Evolutionary conservation across 1,284 basidiomycete species (phyloP).

Genomic region (Pyrrhoderma lamaoense): DNA sequence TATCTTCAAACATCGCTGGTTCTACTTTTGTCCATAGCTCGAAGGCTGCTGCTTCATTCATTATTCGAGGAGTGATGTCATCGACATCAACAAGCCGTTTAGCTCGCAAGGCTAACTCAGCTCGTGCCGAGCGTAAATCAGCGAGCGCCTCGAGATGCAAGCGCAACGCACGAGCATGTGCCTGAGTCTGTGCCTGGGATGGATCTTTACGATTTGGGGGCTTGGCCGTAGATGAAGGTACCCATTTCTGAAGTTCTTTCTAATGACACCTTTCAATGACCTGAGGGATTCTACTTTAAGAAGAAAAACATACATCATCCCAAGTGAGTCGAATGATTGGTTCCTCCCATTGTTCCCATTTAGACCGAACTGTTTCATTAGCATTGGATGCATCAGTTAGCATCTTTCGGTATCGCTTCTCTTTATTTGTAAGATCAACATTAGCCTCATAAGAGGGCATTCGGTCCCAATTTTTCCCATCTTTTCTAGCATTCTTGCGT

Average conservation of each 20-base stretch:
- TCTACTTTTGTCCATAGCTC: constrained; percentile 66
- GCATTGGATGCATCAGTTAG: constrained; percentile 67
- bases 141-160: constrained; percentile 77
- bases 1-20: constrained; percentile 80
- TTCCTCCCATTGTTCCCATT: constrained; percentile 86
- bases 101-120: constrained; percentile 60
- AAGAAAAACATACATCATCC: constrained; percentile 49
- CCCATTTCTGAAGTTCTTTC: constrained; percentile 59
- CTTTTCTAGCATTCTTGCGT: constrained; percentile 37
- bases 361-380: constrained; percentile 67
- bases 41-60: constrained; percentile 58
- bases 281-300: neutral
- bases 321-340: constrained; percentile 63
- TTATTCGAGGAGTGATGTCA: constrained; percentile 68
- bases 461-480: constrained; percentile 35
- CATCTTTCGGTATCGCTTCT: constrained; percentile 64
- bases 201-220: constrained; percentile 24
- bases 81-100: constrained; percentile 60
- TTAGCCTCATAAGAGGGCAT: constrained; percentile 77
- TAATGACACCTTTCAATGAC: constrained; percentile 27
- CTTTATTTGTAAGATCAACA: constrained; percentile 60
- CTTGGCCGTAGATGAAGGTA: constrained; percentile 56
- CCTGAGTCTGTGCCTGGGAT: constrained; percentile 41
- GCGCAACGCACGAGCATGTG: constrained; percentile 68
- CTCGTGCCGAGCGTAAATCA: constrained; percentile 56